A percentile compares a stretch with the other conserved stretches of the same genome.
These are phyloP conservation scores for Ballota nigra DNA, from an alignment of 257 asterid species.

Conservation along the genomic window DNA sequence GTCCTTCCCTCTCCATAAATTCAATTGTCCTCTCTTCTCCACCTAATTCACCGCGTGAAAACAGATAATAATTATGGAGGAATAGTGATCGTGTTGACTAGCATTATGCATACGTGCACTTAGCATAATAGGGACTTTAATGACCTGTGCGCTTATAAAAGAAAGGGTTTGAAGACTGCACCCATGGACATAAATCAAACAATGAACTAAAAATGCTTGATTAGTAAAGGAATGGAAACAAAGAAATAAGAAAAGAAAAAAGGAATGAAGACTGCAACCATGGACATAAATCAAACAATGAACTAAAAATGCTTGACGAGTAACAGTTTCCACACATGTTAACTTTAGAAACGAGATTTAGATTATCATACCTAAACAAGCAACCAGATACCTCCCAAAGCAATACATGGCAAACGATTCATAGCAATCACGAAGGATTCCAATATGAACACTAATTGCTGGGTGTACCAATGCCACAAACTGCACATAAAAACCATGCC, in stretches of 20 bases:
- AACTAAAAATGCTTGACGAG: not conserved
- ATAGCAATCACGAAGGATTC: constrained; percentile 94
- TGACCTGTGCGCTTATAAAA: not conserved
- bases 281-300: constrained; percentile 1
- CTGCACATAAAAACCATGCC: constrained; percentile 47
- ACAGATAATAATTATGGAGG: constrained; percentile 11
- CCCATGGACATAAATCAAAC: not conserved
- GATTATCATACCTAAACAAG: constrained; percentile 77
- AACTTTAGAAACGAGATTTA: not conserved
- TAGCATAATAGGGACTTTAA: not conserved
- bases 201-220: not conserved
- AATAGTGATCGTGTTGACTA: constrained; percentile 16
- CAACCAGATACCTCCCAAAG: constrained; percentile 97
- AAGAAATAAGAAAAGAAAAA: too few relatives aligned
- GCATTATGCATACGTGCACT: constrained; percentile 15
- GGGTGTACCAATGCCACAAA: constrained; percentile 83
- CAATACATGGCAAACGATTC: constrained; percentile 99
- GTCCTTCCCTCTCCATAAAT: constrained; percentile 96
- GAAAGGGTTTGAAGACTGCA: not conserved
- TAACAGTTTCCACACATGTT: constrained; percentile 8
- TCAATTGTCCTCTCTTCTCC: constrained; percentile 86
- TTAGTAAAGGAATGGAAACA: too few relatives aligned
- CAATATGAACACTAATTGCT: constrained; percentile 74
- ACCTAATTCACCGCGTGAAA: constrained; percentile 45
- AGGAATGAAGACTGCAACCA: constrained; percentile 1